Evolutionary conservation across 257 asterid species (phyloP).

Genomic region (Petrea volubilis): DNA sequence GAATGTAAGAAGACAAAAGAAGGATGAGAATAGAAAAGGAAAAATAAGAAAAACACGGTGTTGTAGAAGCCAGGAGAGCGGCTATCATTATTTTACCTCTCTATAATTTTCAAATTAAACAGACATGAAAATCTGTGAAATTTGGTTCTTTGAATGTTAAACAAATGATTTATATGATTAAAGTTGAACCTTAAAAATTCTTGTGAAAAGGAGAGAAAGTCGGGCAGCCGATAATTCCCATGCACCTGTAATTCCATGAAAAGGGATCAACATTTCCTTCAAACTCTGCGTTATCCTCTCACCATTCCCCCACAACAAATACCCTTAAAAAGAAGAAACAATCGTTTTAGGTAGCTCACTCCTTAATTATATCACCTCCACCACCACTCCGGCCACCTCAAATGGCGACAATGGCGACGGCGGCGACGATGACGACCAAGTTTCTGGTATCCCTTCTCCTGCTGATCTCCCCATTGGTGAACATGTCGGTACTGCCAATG

Average conservation of each 20-base stretch:
- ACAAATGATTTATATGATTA: not conserved
- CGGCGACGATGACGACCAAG: constrained; percentile 31
- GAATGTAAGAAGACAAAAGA: no score
- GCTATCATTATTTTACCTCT: no score
- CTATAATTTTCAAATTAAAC: no score
- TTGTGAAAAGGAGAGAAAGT: constrained; percentile 31
- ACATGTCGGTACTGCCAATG: no score
- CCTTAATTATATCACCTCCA: constrained; percentile 25
- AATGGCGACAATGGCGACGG: constrained; percentile 10
- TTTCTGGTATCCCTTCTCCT: constrained; percentile 32
- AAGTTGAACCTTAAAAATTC: not conserved
- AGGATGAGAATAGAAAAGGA: no score
- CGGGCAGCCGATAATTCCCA: constrained; percentile 14
- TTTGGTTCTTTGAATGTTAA: no score
- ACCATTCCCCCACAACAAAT: not conserved
- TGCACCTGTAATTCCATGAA: constrained; percentile 10
- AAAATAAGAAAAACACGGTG: no score
- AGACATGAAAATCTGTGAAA: no score
- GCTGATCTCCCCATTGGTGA: constrained; percentile 30
- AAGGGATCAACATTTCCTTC: not conserved
- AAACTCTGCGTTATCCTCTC: constrained; percentile 30
- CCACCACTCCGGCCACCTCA: constrained; percentile 14
- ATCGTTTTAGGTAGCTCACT: not conserved
- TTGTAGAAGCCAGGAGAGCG: no score
- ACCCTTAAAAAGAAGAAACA: constrained; percentile 6